Evolutionary conservation across 495 filamentous ascomycete species (phyloP).

Genomic region (Penicillium pulvis): DNA sequence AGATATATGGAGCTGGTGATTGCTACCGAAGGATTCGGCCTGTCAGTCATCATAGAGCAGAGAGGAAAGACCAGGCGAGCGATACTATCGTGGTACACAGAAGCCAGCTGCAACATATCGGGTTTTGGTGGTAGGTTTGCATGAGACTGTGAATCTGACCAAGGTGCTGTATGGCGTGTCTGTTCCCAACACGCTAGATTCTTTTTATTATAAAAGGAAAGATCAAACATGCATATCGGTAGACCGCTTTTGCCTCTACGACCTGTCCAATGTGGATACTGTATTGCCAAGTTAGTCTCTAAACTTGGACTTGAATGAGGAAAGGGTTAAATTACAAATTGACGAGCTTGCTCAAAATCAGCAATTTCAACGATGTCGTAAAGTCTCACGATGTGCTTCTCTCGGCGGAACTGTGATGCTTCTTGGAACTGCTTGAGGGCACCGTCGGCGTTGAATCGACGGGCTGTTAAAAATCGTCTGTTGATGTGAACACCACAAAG

Average conservation of each 20-base stretch:
- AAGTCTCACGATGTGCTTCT: slow-evolving; percentile 22
- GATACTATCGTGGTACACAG: slow-evolving; percentile 27
- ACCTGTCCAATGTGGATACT: slow-evolving; percentile 43
- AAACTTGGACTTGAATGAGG: neutral
- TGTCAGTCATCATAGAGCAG: slow-evolving; percentile 26
- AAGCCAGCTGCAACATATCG: slow-evolving; percentile 28
- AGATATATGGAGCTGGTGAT: slow-evolving; percentile 28
- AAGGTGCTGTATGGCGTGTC: slow-evolving; percentile 12
- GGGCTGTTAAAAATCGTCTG: slow-evolving; percentile 37
- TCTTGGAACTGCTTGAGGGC: slow-evolving; percentile 30
- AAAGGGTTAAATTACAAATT: slow-evolving; percentile 18
- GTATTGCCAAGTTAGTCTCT: neutral
- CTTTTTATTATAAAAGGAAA: slow-evolving; percentile 19
- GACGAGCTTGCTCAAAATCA: slow-evolving; percentile 30
- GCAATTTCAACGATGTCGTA: slow-evolving; percentile 28
- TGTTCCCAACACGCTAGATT: slow-evolving; percentile 22
- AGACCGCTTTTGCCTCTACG: slow-evolving; percentile 29
- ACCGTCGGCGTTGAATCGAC: slow-evolving; percentile 18
- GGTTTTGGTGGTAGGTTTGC: neutral
- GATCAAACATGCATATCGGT: slow-evolving; percentile 31
- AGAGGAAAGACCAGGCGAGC: slow-evolving; percentile 35
- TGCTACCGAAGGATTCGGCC: slow-evolving; percentile 10
- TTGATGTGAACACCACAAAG: slow-evolving; percentile 2
- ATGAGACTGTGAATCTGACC: slow-evolving; percentile 1
- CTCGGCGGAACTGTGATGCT: slow-evolving; percentile 21